Evolutionary conservation across 2,329 filamentous ascomycete species (phyloP), one percentile per base, ranked within the genome.

Genomic region (Aureobasidium sp.): DNA sequence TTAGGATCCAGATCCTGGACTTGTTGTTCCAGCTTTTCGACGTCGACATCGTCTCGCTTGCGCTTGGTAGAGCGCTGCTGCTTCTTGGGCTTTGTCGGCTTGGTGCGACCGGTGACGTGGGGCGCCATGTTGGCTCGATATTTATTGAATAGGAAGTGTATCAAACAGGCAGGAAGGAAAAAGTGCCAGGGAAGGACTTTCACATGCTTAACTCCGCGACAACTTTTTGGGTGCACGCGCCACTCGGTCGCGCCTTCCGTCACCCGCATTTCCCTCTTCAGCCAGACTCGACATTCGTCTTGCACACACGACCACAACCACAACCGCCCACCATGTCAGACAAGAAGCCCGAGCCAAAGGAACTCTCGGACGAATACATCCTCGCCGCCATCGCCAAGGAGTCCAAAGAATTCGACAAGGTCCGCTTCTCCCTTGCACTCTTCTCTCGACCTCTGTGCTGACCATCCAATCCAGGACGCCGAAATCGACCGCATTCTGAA

Each of bases 401-500:
- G 73, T 87, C 88, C 61, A 95, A 93, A 70, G 93, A 96, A 73
- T 95, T 93, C 71, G 88, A 89, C 72, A 97, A 97, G 82, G 91
- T 87, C 68, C 51, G 44, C 51, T 36, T 39, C 12, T 20, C 34
- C 42, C 31, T 37, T 15, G 44, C 5, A 41, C 36, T 27, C 57
- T 61, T 37, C 31, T 12, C 31, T 34, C 12, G 31, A 2, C 12
- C 31, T 34, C 31, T 9, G 12, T 34, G 31, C 42, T 15, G 31
- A 22, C 52, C 39, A 15, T 56, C 41, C 27, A 52, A 45, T 17
- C 29, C 66, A 96, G 89, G 94, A 97, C 82, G 87, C 89, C 64
- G 93, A 97, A 74, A 97, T 97, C 70, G 90, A 96, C 72, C 89
- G 93, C 64, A 99, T 99, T 68, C 82, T 96, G 68, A 89, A 88